Evolutionary conservation across 2,329 filamentous ascomycete genomes (phyloP), one percentile per base, ranked within the genome.

Genomic region (Aulographum hederae): DNA sequence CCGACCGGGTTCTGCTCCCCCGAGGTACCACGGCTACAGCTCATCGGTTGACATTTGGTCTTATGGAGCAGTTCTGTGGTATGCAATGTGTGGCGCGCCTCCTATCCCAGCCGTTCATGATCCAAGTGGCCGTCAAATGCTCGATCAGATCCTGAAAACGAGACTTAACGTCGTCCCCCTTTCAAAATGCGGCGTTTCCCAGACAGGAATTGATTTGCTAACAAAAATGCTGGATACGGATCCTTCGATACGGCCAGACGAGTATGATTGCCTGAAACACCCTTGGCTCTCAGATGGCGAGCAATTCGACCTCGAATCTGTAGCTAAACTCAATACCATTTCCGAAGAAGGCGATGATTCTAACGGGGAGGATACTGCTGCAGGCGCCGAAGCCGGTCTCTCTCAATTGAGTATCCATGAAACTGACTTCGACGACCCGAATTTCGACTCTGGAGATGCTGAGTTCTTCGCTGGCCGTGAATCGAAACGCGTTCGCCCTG

Each of bases 41-140:
- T 81, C 92, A 38, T 81, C 84, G 2, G 80, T 95, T 19, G 89
- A 98, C 48, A 79, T 94, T 38, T 98, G 89, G 86, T 95, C 89
- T 0, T 70, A 93, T 29, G 89, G 81, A 12, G 89, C 85, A 11
- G 89, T 98, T 2, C 56, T 95, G 4, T 98, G 84, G 57, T 89
- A 79, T 46, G 64, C 81, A 5, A 60, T 98, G n/a, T 84, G 77
- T 4, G 72, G 70, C 8, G 65, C 65, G 18, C 78, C 86, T 18
- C 86, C 89, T 1, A 95, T 81, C 49, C 76, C 76, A 18, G 84
- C 79, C 12, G 71, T 73, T 39, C 72, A 68, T 18, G 80, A 82
- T 41, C 72, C 77, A 31, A 75, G 72, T 39, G 79, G 86, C 38
- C 73, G 73, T 3, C 77, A 80, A 42, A 74, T 95, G 54, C 67